phyloP scores from a whole-genome alignment of 805 yeast species.

The Wickerhamiella kazuoi region DNA sequence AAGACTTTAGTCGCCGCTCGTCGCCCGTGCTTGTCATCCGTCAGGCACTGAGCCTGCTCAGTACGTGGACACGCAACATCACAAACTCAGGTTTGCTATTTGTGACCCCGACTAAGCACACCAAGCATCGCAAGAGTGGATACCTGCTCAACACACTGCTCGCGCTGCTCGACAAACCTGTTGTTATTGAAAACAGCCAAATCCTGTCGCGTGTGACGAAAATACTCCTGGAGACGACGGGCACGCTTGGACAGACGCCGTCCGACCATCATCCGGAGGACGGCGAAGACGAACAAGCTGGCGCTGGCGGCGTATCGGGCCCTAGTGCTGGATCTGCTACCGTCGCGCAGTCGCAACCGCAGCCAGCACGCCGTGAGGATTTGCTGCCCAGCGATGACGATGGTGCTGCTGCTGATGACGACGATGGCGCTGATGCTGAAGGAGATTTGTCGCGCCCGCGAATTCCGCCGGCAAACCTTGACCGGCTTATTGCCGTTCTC shows the following conservation, averaged over 20 bases:
- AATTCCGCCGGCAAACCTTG: conserved; percentile 18
- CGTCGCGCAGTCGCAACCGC: not conserved
- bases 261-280: not conserved
- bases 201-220: conserved; percentile 2
- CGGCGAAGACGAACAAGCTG: not conserved
- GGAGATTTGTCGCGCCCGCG: not conserved
- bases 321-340: not conserved
- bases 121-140: not conserved
- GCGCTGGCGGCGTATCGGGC: not conserved
- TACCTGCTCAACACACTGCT: conserved; percentile 1
- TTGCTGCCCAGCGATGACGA: not conserved
- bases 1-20: not conserved
- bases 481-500: conserved; percentile 45
- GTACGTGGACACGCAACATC: not conserved
- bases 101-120: not conserved
- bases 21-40: not conserved
- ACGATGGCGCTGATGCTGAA: not conserved
- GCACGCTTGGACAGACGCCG: not conserved
- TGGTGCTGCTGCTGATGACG: not conserved
- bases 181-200: conserved; percentile 1
- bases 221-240: not conserved
- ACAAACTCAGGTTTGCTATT: not conserved
- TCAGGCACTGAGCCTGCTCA: not conserved
- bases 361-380: not conserved
- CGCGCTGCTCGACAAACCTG: not conserved